Base-by-base conservation (phyloP, 176 grass and related monocot species). In the Aegilops bicornis region DNA sequence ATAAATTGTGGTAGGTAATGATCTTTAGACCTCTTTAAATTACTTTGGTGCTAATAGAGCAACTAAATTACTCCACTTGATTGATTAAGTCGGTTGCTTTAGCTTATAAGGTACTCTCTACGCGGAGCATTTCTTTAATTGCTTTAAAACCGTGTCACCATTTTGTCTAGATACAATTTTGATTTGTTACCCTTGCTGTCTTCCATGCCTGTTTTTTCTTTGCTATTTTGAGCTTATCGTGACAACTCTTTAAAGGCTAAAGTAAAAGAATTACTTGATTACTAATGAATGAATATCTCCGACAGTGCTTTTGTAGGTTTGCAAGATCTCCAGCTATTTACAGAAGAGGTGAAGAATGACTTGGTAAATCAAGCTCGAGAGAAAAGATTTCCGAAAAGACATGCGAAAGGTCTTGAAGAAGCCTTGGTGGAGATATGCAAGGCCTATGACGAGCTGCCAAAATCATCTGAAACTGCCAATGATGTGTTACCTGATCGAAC, bases 341-440 rank as follows among this genome's bases (percentile, higher is more conserved):
- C 89, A 33, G 87, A 96, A 69, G 84, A 99, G 32, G 87, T 69
- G 82, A 99, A 93, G 69, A 79, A 30, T 86, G 90, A 91, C 68
- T 66, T 96, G 36, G 77, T 85, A 82, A 79, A 82, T 82, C 90
- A 91, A 76, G 87, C 91, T 75, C 83, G 87, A 58, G 87, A 79
- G 77, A 96, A 99, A 79, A 73, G 92, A 48, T 86, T 66, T 62
- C 90, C 87, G 10, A 92, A 75, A 88, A 99, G 89, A 82, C 83
- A 88, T 80, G 47, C 82, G 5, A 86, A 92, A 73, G 14, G 72
- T 82, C 94, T 94, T 88, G 86, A 78, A 80, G 87, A 84, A 61
- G 97, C 97, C 72, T 92, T 99, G 50, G 87, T 89, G 68, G 89
- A 96, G 87, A 99, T 99, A 71, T 99, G 97, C 73, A 91, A 91